A percentile compares a stretch with the other conserved stretches of the same genome.
Evolutionary conservation across 768 basidiomycete species (phyloP).

Genomic region (Coprinellus micaceus): DNA sequence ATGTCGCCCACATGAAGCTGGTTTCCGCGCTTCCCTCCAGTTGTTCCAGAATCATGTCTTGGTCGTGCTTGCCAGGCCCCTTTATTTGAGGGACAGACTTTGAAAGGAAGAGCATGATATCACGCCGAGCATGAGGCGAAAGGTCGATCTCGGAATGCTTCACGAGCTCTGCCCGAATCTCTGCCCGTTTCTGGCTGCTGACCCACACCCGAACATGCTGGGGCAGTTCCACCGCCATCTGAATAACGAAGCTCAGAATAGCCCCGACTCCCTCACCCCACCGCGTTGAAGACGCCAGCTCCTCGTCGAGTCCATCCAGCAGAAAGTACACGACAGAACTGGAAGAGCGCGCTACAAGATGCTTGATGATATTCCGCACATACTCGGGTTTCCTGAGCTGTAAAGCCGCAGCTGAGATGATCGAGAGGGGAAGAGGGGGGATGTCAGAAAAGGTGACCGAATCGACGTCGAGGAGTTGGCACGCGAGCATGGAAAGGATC

Average conservation of each 20-base stretch:
- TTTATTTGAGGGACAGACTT: not conserved
- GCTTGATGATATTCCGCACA: conserved; percentile 1
- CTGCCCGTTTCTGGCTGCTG: conserved; percentile 18
- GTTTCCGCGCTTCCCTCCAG: conserved; percentile 19
- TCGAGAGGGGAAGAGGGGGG: not conserved
- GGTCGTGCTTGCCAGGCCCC: not conserved
- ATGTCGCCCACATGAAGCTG: conserved; percentile 27
- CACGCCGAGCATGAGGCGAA: not conserved
- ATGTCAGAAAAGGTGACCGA: not conserved
- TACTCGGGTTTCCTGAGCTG: not conserved
- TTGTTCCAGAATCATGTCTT: conserved; percentile 5
- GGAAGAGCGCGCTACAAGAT: not conserved
- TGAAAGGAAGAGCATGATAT: not conserved
- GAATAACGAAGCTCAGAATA: conserved; percentile 14
- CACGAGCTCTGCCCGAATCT: conserved; percentile 14
- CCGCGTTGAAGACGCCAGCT: not conserved
- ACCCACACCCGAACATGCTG: conserved; percentile 21
- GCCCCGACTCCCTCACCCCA: conserved; percentile 15
- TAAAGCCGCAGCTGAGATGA: not conserved
- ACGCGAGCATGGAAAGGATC: conserved; percentile 17
- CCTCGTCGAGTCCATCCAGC: not conserved
- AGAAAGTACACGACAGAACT: not conserved
- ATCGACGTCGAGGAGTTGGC: conserved; percentile 14
- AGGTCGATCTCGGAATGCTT: conserved; percentile 12
- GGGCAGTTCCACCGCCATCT: conserved; percentile 11